Conservation (phyloP, 2,329 filamentous ascomycete species). For the Phialophora tarda region DNA sequence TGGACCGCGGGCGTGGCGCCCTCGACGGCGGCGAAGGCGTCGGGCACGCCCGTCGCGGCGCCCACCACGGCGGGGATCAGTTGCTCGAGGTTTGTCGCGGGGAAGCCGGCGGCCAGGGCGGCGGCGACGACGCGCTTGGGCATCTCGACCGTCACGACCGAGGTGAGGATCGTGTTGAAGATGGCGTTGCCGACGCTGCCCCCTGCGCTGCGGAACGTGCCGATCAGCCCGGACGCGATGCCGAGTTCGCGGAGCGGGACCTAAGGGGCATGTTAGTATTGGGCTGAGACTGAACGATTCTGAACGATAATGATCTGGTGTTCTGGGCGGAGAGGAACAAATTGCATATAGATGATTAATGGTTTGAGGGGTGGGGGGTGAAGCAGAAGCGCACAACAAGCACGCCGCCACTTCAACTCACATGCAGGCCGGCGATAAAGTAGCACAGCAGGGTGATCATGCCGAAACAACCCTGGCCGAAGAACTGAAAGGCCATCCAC, state of each 20-base stretch:
- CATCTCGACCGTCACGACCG: conserved; percentile 1
- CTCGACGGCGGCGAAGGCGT: conserved; percentile 12
- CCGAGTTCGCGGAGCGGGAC: conserved; percentile 22
- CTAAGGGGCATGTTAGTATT: neutral
- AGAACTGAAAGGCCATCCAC: conserved; percentile 23
- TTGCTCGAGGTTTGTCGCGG: neutral
- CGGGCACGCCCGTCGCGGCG: conserved; percentile 12
- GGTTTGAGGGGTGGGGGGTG: too few relatives aligned
- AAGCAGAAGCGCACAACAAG: too few relatives aligned
- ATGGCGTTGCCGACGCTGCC: conserved; percentile 25
- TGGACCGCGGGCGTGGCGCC: conserved; percentile 21
- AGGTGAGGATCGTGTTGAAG: conserved; percentile 22
- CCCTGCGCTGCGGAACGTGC: conserved; percentile 21
- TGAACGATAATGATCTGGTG: too few relatives aligned
- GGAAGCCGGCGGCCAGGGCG: conserved; percentile 9
- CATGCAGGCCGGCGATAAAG: conserved; percentile 21
- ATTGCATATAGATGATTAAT: neutral
- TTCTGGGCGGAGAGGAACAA: neutral
- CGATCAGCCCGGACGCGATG: conserved; percentile 22
- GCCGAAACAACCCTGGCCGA: conserved; percentile 14
- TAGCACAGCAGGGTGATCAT: conserved; percentile 19
- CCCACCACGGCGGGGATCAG: conserved; percentile 20
- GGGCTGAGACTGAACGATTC: too few relatives aligned
- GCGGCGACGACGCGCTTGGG: conserved; percentile 9
- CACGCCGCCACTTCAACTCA: neutral